These are phyloP conservation scores for Aspergillus cavernicola DNA, from an alignment of 495 filamentous ascomycete genomes.

Conservation along the genomic window DNA sequence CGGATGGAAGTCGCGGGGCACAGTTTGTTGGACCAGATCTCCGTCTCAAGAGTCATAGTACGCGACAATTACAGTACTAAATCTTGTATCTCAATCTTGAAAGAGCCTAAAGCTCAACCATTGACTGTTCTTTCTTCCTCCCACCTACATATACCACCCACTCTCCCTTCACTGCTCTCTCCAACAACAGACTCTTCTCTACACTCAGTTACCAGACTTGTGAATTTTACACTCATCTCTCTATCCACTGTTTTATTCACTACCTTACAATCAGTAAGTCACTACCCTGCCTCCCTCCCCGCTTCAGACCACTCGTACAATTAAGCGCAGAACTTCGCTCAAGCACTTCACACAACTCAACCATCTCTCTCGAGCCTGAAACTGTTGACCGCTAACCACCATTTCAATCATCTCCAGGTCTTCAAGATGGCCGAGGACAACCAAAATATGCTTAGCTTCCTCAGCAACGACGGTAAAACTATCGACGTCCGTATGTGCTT, in stretches of 20 bases:
- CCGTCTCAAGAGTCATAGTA: neutral
- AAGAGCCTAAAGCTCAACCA: neutral
- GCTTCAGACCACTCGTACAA: neutral
- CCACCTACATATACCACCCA: neutral
- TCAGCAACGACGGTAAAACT: conserved; percentile 54
- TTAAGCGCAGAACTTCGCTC: neutral
- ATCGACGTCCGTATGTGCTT: conserved; percentile 52
- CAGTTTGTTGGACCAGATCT: neutral
- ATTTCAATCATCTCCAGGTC: neutral
- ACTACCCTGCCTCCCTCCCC: neutral
- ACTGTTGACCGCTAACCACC: neutral
- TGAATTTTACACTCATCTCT: neutral
- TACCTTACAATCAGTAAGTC: neutral
- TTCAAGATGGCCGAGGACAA: conserved; percentile 18
- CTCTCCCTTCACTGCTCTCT: neutral
- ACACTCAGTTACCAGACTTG: neutral
- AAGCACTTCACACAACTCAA: neutral
- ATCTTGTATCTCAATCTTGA: neutral
- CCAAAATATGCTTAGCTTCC: conserved; percentile 45
- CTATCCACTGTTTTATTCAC: neutral
- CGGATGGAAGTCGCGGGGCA: neutral
- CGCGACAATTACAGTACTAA: neutral
- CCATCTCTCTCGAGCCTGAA: neutral
- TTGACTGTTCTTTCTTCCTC: neutral
- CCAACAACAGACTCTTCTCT: neutral